phyloP scores from a whole-genome alignment of 805 yeast species.

The Nakazawaea populi region DNA sequence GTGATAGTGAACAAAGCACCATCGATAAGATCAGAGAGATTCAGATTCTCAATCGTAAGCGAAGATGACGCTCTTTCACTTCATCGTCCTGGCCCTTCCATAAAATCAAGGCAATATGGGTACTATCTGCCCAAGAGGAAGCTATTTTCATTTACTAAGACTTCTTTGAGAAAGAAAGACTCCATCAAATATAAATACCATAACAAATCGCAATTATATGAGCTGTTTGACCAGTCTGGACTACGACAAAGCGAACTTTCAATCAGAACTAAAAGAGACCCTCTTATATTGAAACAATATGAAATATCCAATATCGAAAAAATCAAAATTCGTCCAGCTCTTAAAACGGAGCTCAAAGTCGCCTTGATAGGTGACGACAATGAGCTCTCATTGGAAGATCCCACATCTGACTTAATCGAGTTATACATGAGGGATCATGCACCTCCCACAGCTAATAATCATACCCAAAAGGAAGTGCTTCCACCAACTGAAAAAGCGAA shows the following conservation, averaged over 20 bases:
- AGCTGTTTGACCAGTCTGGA: background rate
- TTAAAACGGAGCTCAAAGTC: conserved; percentile 16
- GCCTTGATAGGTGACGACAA: conserved; percentile 6
- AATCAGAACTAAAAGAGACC: background rate
- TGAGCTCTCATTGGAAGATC: conserved; percentile 11
- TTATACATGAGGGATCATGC: conserved; percentile 7
- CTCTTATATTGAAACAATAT: conserved; percentile 1
- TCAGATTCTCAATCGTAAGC: conserved; percentile 4
- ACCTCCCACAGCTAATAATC: no score
- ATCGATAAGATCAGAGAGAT: conserved; percentile 5
- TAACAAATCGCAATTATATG: background rate
- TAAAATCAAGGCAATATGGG: background rate
- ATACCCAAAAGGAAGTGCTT: background rate
- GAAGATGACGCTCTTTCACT: background rate
- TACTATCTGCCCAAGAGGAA: conserved; percentile 2
- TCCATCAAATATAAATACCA: background rate
- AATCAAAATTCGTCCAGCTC: conserved; percentile 17
- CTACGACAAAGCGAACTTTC: background rate
- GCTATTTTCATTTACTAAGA: background rate
- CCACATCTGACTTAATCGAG: conserved; percentile 14
- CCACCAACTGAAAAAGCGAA: background rate
- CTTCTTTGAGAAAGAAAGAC: background rate
- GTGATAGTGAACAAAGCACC: conserved; percentile 8
- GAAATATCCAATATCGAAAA: conserved; percentile 10
- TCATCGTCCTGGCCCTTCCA: background rate